Percentiles rank a stretch among this genome's conserved stretches.
These are phyloP conservation scores for Dioszegia aurantiaca DNA, from an alignment of 768 basidiomycete genomes.

Conservation along the genomic window DNA sequence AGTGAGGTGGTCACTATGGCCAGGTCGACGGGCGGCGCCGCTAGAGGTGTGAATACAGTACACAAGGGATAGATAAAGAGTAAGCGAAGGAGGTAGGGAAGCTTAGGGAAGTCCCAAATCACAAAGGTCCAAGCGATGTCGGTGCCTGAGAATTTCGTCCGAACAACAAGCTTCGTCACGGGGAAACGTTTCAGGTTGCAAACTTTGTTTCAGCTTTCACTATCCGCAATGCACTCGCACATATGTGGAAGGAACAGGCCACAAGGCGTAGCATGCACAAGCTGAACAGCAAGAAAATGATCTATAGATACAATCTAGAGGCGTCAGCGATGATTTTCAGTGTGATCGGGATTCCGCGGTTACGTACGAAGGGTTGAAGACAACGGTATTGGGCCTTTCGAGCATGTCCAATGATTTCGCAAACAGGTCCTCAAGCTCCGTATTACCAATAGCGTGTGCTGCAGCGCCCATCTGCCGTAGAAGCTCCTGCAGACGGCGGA, in stretches of 20 bases:
- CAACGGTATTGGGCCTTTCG: slow-evolving; percentile 84
- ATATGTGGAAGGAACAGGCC: too few relatives aligned
- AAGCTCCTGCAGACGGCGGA: slow-evolving; percentile 88
- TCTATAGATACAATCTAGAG: slow-evolving; percentile 25
- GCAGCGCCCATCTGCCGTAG: slow-evolving; percentile 84
- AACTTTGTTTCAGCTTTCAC: slow-evolving; percentile 10
- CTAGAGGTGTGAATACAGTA: not conserved
- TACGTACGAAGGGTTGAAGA: slow-evolving; percentile 53
- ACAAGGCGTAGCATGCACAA: not conserved
- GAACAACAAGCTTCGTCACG: not conserved
- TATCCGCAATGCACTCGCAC: not conserved
- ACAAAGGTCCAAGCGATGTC: not conserved
- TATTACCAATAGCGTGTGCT: slow-evolving; percentile 94
- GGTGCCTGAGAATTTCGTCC: not conserved
- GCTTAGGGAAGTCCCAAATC: too few relatives aligned
- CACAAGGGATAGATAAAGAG: not conserved
- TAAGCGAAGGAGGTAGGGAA: too few relatives aligned
- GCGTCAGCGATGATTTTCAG: slow-evolving; percentile 1
- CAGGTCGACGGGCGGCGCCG: not conserved
- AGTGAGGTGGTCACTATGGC: too few relatives aligned
- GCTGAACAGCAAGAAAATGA: not conserved
- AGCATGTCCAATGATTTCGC: slow-evolving; percentile 88
- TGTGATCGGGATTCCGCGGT: not conserved
- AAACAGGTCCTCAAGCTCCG: slow-evolving; percentile 89
- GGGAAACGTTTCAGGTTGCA: slow-evolving; percentile 6